Base-by-base conservation (phyloP, 208 protist genomes). In the Tetramitus jugosus region DNA sequence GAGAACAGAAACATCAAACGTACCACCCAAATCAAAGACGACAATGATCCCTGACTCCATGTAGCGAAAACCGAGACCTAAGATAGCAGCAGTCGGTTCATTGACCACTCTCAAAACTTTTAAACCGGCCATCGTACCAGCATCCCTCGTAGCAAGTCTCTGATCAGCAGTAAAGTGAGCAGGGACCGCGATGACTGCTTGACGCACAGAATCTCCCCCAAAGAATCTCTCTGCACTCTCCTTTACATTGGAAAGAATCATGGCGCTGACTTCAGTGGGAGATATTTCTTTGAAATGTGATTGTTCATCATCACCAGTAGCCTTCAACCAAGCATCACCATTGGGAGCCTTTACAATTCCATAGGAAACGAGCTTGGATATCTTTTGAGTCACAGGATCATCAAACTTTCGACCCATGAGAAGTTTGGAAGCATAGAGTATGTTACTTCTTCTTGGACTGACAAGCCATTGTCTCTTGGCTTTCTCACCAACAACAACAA, bases 1-100 rank as follows among this genome's bases (percentile, higher is more conserved):
- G n/a, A 99, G 87, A 74, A 99, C 92, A 6, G 95, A 98, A 76
- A 99, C 89, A 90, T 99, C 98, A 87, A 99, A 99, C 17, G 95
- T 67, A 42, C 61, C 61, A 67, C 61, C 61, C 23, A 67, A 67
- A 42, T 80, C 77, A 78, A 40, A 76, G 29, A 76, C 79, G 46
- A 20, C 52, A 81, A 87, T 91, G 81, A 90, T 83, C 33, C 53
- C 72, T 46, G 80, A 46, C 60, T 84, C 60, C 20, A 85, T 42
- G 46, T 92, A 91, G 75, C 95, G 86, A 2, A 97, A 77, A 40
- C 93, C 94, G 69, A 95, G 96, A 0, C 94, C 94, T 75, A 97
- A 90, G 52, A 92, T 87, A 13, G 93, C 92, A 13, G 94, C 94
- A 3, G 92, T 94, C 39, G 94, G 94, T 81, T 97, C 94, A 83